These are phyloP conservation scores for Phytopythium ostracodes DNA, from an alignment of 352 stramenopile genomes.

Conservation along the genomic window DNA sequence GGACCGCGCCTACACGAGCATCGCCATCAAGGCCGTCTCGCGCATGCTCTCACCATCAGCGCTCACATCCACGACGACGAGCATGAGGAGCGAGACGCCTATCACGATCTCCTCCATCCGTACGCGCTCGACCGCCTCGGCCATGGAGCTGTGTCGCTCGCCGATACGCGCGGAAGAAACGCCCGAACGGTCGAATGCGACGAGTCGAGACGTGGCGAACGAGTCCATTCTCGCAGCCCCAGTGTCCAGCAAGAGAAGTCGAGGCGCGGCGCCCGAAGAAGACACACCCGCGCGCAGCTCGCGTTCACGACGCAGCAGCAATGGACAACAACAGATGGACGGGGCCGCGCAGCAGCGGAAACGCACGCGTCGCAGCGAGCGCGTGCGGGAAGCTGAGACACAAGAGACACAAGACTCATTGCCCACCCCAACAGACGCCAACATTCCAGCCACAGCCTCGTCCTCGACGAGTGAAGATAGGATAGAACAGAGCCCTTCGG, in stretches of 20 bases:
- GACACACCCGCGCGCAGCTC: constrained; percentile 16
- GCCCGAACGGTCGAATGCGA: constrained; percentile 15
- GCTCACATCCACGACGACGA: background rate
- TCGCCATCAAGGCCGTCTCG: constrained; percentile 34
- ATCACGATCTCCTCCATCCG: background rate
- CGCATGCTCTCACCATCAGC: background rate
- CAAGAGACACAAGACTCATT: background rate
- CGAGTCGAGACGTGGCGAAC: constrained; percentile 7
- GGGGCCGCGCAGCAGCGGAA: constrained; percentile 24
- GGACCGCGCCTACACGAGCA: constrained; percentile 31
- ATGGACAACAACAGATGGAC: constrained; percentile 16
- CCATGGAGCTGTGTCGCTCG: constrained; percentile 9
- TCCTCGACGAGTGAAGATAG: constrained; percentile 8
- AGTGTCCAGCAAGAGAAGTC: constrained; percentile 8
- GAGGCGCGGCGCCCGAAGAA: constrained; percentile 9
- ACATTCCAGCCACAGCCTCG: background rate
- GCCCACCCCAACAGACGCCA: background rate
- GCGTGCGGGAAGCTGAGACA: constrained; percentile 13
- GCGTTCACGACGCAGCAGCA: constrained; percentile 23
- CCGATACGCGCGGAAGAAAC: background rate
- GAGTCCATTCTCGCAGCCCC: constrained; percentile 10
- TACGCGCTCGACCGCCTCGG: background rate
- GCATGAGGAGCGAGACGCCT: background rate
- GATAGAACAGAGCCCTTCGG: constrained; percentile 15
- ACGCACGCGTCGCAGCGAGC: constrained; percentile 24